phyloP scores from a whole-genome alignment of 2,329 filamentous ascomycete species.

The Rhinocladiella similis region DNA sequence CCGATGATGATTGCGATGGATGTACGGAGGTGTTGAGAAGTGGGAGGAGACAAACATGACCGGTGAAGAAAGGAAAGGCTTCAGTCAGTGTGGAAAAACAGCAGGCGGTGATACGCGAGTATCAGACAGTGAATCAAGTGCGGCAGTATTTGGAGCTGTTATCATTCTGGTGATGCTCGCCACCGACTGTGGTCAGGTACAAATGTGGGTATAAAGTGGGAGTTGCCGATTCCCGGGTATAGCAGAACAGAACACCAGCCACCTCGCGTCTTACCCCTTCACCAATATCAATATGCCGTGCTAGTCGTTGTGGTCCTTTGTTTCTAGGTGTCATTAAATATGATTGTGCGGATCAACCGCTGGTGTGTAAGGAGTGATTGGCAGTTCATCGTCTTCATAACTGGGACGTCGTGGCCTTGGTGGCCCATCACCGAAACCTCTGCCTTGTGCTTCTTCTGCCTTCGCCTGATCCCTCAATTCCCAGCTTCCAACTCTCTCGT shows the following conservation, averaged over 20 bases:
- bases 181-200: not conserved
- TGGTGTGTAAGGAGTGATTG: constrained; percentile 39
- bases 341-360: constrained; percentile 50
- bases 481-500: constrained; percentile 60
- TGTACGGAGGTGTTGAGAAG: not conserved
- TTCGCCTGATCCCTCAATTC: constrained; percentile 45
- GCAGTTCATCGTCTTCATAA: constrained; percentile 46
- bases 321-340: constrained; percentile 40
- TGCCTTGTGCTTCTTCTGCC: constrained; percentile 19
- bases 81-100: not conserved
- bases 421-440: constrained; percentile 10
- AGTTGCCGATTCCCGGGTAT: constrained; percentile 5
- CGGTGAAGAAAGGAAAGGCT: not conserved
- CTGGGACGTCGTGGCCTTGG: constrained; percentile 37
- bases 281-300: not conserved
- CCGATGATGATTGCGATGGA: not conserved
- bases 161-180: constrained; percentile 8
- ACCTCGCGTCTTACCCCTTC: constrained; percentile 5
- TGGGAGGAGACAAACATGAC: constrained; percentile 1
- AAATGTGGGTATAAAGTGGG: not conserved
- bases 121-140: not conserved
- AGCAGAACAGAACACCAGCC: constrained; percentile 3
- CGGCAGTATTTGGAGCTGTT: not conserved
- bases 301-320: constrained; percentile 2
- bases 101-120: not conserved